Evolutionary conservation across 306 rosid species (phyloP), one percentile per base, ranked within the genome.

Genomic region (Vigna nakashimae): DNA sequence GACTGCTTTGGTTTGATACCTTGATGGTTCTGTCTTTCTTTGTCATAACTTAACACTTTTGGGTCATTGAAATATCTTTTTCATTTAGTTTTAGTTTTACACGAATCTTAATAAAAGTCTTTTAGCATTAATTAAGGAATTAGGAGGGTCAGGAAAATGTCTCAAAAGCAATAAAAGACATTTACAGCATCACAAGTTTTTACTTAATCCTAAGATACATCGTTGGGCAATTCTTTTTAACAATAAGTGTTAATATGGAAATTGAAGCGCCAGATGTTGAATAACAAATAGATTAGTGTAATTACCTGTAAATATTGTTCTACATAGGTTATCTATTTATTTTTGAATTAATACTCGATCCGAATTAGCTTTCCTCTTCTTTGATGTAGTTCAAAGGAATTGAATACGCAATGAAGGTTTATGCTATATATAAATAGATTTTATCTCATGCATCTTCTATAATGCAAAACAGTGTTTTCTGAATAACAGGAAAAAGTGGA

Each of bases 391-490:
- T 62, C 45, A 14, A 62, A 62, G 36, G 40, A 30, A 1, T 14
- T 45, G 45, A 30, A 42, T 6, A 7, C 7, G 45, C 20, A 62
- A 32, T 32, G 9, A 15, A 62, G 34, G 15, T 30, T 15, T 62
- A 15, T 15, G 43, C 43, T 60, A 60, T 36, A 60, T 36, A 63
- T 32, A n/a, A 34, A 63, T 48, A 36, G 69, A 32, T 16, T 48
- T 45, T 59, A n/a, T 28, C 20, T 30, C 26, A 6, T 46, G 51
- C 43, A 32, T 69, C 46, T 69, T 40, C 82, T 45, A 2, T 48
- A 36, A 50, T 60, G 69, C 18, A 49, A 69, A 32, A 34, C 26
- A 5, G 9, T 81, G 49, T 51, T 52, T 52, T 74, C 11, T 2
- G 78, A 74, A 62, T 30, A 48, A 51, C 43, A 22, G 30, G 56